Conservation (phyloP, 1,284 basidiomycete species). For the Rhodotorula sp. region DNA sequence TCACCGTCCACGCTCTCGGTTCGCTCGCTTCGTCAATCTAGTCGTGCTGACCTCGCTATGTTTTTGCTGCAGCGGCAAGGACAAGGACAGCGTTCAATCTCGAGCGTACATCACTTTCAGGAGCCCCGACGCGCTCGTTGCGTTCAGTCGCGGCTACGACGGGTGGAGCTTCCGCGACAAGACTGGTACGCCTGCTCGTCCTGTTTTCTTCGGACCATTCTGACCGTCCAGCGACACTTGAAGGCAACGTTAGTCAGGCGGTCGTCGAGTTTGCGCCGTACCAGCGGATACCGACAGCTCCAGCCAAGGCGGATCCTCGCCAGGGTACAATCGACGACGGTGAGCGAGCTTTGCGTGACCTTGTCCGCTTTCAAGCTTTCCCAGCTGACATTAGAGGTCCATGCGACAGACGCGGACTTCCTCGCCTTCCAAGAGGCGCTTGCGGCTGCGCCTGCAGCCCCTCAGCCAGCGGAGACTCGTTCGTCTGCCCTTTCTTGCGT, state of each 20-base stretch:
- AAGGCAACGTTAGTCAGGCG: slow-evolving; percentile 81
- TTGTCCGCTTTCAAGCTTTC: not conserved
- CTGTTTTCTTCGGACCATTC: not conserved
- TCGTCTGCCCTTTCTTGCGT: slow-evolving; percentile 42
- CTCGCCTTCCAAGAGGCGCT: slow-evolving; percentile 31
- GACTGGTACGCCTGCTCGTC: slow-evolving; percentile 60
- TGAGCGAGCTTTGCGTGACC: slow-evolving; percentile 41
- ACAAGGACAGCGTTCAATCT: slow-evolving; percentile 77
- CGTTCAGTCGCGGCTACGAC: slow-evolving; percentile 81
- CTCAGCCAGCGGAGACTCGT: slow-evolving; percentile 65
- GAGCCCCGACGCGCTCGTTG: slow-evolving; percentile 64
- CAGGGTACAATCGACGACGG: slow-evolving; percentile 76
- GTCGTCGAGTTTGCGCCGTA: slow-evolving; percentile 92
- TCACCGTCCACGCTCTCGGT: not conserved
- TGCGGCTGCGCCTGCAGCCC: slow-evolving; percentile 53
- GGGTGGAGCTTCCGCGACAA: slow-evolving; percentile 90
- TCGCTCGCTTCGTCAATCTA: not conserved
- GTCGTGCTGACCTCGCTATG: not conserved
- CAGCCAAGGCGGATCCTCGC: slow-evolving; percentile 67
- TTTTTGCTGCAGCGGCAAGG: slow-evolving; percentile 40
- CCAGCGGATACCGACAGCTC: slow-evolving; percentile 74
- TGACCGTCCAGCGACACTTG: not conserved
- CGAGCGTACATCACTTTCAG: slow-evolving; percentile 91
- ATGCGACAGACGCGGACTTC: slow-evolving; percentile 29
- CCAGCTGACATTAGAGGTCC: not conserved